Percentiles rank a stretch among this genome's conserved stretches.
These are phyloP conservation scores for Nannochloris sp. DNA, from an alignment of 139 green algal genomes.

Conservation along the genomic window DNA sequence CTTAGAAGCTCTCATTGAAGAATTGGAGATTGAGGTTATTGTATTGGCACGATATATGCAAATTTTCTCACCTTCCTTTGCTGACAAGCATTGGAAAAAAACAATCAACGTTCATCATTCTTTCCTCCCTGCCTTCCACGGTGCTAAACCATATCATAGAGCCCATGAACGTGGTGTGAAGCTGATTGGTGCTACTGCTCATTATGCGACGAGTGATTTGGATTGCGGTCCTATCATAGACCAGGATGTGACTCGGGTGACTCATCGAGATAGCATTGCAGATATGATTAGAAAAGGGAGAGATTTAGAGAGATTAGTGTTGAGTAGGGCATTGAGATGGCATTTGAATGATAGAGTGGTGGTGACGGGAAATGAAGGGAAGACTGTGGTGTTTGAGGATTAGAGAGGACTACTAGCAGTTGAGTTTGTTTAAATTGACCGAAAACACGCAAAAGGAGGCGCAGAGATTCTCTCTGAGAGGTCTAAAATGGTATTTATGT, in stretches of 20 bases:
- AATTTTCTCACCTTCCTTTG: slow-evolving; percentile 63
- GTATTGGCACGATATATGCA: slow-evolving; percentile 61
- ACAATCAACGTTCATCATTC: slow-evolving; percentile 86
- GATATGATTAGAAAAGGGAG: slow-evolving; percentile 48
- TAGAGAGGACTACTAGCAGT: too few relatives aligned
- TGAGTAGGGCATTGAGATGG: slow-evolving; percentile 61
- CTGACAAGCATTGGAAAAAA: slow-evolving; percentile 42
- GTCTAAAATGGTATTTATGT: too few relatives aligned
- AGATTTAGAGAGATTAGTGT: slow-evolving; percentile 71
- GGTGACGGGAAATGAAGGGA: slow-evolving; percentile 47
- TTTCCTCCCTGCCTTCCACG: slow-evolving; percentile 78
- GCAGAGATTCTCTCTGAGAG: too few relatives aligned
- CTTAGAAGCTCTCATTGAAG: slow-evolving; percentile 42
- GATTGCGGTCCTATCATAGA: slow-evolving; percentile 60
- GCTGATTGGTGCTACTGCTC: slow-evolving; percentile 75
- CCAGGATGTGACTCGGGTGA: slow-evolving; percentile 65
- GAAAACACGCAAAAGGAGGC: too few relatives aligned
- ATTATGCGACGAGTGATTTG: slow-evolving; percentile 66
- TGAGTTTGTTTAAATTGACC: too few relatives aligned
- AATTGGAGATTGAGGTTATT: slow-evolving; percentile 52
- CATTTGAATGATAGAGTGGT: slow-evolving; percentile 65
- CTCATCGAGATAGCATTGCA: slow-evolving; percentile 51
- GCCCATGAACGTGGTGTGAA: slow-evolving; percentile 64
- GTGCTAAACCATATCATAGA: slow-evolving; percentile 40
- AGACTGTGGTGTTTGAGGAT: slow-evolving; percentile 71